Conservation (phyloP, 495 filamentous ascomycete species). For the Trypethelium eluteriae region DNA sequence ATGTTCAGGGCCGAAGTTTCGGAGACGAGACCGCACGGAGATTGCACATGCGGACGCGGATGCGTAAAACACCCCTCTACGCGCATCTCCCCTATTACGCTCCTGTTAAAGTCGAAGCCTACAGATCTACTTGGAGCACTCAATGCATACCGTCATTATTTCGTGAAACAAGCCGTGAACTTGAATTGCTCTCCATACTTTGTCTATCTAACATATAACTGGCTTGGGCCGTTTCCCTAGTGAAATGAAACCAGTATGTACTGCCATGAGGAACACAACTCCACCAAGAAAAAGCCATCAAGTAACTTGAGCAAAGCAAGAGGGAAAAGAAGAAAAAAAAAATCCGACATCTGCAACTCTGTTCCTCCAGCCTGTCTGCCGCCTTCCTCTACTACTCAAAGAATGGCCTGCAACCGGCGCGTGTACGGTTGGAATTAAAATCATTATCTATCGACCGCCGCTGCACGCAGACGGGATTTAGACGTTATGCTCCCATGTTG, state of each 20-base stretch:
- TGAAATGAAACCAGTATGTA: constrained; percentile 5
- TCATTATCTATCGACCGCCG: constrained; percentile 10
- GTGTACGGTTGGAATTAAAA: background rate
- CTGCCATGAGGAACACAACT: background rate
- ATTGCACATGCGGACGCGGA: background rate
- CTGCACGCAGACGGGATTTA: background rate
- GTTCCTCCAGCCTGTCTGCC: background rate
- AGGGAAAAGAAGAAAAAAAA: background rate
- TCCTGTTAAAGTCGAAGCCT: background rate
- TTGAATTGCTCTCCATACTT: constrained; percentile 5
- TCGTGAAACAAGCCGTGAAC: background rate
- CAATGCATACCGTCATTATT: background rate
- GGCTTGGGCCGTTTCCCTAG: constrained; percentile 4
- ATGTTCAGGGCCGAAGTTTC: background rate
- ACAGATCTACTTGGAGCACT: background rate
- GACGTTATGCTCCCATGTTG: constrained; percentile 12
- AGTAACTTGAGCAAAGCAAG: background rate
- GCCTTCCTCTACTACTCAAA: background rate
- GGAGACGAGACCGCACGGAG: background rate
- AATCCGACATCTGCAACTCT: constrained; percentile 11
- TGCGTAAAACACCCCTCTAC: too few relatives aligned
- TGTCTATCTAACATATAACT: constrained; percentile 5
- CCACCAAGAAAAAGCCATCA: background rate
- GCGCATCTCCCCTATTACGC: background rate
- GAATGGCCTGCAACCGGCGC: background rate